These are phyloP conservation scores for Alternaria metachromatica DNA, from an alignment of 2,329 filamentous ascomycete species.

Conservation along the genomic window DNA sequence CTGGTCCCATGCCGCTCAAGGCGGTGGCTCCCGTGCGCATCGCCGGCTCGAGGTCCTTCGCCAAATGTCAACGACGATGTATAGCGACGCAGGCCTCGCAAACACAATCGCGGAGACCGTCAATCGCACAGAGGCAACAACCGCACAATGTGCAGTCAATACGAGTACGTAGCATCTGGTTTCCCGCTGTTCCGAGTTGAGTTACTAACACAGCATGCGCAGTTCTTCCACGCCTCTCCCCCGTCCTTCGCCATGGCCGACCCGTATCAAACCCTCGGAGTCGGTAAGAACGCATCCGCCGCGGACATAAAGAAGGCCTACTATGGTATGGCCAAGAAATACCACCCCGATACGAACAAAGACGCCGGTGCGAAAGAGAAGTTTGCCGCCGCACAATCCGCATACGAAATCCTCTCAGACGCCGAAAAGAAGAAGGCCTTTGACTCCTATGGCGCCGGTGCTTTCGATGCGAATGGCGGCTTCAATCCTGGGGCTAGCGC, in stretches of 20 bases:
- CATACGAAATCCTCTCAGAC: constrained; percentile 93
- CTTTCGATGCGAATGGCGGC: constrained; percentile 69
- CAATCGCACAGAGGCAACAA: constrained; percentile 26
- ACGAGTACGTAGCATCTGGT: constrained; percentile 34
- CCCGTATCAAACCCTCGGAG: constrained; percentile 86
- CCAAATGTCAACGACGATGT: constrained; percentile 40
- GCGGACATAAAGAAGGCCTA: constrained; percentile 98
- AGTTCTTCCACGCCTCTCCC: constrained; percentile 53
- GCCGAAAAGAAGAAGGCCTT: constrained; percentile 91
- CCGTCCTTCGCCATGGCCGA: constrained; percentile 72
- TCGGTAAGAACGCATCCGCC: constrained; percentile 79
- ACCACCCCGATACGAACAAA: constrained; percentile 97
- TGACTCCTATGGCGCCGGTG: constrained; percentile 88
- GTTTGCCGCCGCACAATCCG: constrained; percentile 89
- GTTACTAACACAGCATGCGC: constrained; percentile 19
- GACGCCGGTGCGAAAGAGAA: constrained; percentile 91
- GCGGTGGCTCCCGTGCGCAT: constrained; percentile 42
- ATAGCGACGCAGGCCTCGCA: constrained; percentile 36
- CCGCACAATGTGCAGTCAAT: constrained; percentile 32
- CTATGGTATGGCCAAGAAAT: constrained; percentile 97
- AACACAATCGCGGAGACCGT: constrained; percentile 35
- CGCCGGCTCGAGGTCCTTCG: constrained; percentile 31
- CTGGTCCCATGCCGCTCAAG: constrained; percentile 44
- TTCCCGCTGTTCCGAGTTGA: not conserved
- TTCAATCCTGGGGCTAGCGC: constrained; percentile 78